Evolutionary conservation across 805 yeast genomes (phyloP).

Genomic region (Cyberlindnera mrakii): DNA sequence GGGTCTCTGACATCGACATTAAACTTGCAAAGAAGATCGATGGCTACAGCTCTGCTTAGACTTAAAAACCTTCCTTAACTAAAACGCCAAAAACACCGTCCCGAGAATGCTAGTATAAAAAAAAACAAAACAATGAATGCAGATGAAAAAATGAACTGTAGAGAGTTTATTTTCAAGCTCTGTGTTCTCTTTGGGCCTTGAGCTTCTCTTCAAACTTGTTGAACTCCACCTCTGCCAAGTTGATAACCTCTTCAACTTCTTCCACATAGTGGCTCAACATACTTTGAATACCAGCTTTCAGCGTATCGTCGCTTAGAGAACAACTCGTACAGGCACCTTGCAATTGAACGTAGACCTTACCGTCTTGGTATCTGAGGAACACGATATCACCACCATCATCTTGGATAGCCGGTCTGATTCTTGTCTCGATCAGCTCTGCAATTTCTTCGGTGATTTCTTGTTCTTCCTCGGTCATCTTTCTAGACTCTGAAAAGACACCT

Average conservation of each 20-base stretch:
- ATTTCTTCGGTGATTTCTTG: slow-evolving; percentile 83
- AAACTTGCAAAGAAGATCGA: slow-evolving; percentile 47
- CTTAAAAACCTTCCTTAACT: background rate
- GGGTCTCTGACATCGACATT: slow-evolving; percentile 51
- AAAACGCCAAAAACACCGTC: background rate
- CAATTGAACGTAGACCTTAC: slow-evolving; percentile 80
- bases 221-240: slow-evolving; percentile 25
- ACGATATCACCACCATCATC: slow-evolving; percentile 98
- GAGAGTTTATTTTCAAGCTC: slow-evolving; percentile 4
- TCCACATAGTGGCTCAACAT: slow-evolving; percentile 97
- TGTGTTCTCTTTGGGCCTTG: slow-evolving; percentile 15
- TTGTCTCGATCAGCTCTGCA: slow-evolving; percentile 85
- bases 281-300: slow-evolving; percentile 93
- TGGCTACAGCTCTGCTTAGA: slow-evolving; percentile 22
- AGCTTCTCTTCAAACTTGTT: slow-evolving; percentile 24
- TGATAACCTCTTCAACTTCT: slow-evolving; percentile 77
- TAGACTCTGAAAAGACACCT: slow-evolving; percentile 1
- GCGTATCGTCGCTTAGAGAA: slow-evolving; percentile 83
- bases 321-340: slow-evolving; percentile 97
- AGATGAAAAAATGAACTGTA: background rate
- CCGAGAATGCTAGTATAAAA: background rate
- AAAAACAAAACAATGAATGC: too few species aligned
- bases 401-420: slow-evolving; percentile 95
- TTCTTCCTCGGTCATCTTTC: slow-evolving; percentile 47
- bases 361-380: slow-evolving; percentile 78